phyloP scores from a whole-genome alignment of 1,284 basidiomycete species.

The Veloporphyrellus conicus region DNA sequence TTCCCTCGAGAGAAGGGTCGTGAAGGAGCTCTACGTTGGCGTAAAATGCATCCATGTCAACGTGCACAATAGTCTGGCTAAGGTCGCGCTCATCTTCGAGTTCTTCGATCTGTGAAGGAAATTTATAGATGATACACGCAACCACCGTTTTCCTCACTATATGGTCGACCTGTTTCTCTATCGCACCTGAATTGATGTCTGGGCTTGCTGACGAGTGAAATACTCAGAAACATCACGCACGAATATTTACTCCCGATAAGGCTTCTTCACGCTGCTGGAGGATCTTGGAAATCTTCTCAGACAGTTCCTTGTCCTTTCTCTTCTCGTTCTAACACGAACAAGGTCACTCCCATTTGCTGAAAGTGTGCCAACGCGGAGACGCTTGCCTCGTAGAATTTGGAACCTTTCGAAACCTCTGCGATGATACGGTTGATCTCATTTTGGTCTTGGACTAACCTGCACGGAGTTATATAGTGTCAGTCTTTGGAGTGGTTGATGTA shows the following conservation, averaged over 20 bases:
- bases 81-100: constrained; percentile 79
- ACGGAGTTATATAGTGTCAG: constrained; percentile 10
- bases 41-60: constrained; percentile 81
- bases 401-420: constrained; percentile 77
- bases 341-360: constrained; percentile 7
- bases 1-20: constrained; percentile 75
- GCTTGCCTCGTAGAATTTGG: constrained; percentile 75
- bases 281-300: constrained; percentile 64
- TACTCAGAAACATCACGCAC: constrained; percentile 40
- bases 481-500: neutral
- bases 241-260: constrained; percentile 52
- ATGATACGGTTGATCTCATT: constrained; percentile 76
- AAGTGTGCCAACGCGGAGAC: neutral
- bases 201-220: neutral
- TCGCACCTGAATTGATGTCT: constrained; percentile 14
- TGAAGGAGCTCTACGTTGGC: constrained; percentile 76
- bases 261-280: constrained; percentile 63
- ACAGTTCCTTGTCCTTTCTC: constrained; percentile 76
- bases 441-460: constrained; percentile 71
- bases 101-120: constrained; percentile 54
- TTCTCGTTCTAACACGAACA: constrained; percentile 66
- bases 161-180: constrained; percentile 28
- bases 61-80: constrained; percentile 78
- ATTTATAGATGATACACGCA: constrained; percentile 31
- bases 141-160: constrained; percentile 20